phyloP scores from a whole-genome alignment of 176 grass and related monocot species.

The Luzula sylvatica region DNA sequence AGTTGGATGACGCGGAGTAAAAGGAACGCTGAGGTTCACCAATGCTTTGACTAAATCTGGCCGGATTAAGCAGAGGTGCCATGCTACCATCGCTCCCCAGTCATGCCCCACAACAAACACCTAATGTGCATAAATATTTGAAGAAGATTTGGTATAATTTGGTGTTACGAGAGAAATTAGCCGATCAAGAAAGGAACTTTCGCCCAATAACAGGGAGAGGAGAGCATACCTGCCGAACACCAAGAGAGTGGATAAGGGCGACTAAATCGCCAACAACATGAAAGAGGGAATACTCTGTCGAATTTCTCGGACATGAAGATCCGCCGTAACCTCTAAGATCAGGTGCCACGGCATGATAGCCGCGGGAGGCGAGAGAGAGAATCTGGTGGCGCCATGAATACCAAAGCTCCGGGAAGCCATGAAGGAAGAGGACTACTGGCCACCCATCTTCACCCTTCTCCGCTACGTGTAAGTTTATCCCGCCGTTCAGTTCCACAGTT shows the following conservation, averaged over 20 bases:
- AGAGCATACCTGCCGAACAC: conserved; percentile 33
- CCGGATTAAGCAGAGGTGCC: conserved; percentile 62
- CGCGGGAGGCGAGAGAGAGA: conserved; percentile 32
- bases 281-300: conserved; percentile 34
- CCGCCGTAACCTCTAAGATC: conserved; percentile 74
- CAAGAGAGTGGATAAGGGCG: conserved; percentile 61
- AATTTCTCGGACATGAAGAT: conserved; percentile 29
- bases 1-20: conserved; percentile 21
- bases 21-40: conserved; percentile 56
- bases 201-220: too few relatives aligned
- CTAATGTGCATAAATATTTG: conserved; percentile 8
- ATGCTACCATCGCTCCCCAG: conserved; percentile 68
- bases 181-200: too few relatives aligned
- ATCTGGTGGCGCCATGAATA: conserved; percentile 86
- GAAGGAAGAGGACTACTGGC: conserved; percentile 39
- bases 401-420: conserved; percentile 91
- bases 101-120: conserved; percentile 76
- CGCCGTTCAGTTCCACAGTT: conserved; percentile 37
- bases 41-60: conserved; percentile 63
- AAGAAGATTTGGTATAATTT: not conserved
- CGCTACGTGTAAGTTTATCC: conserved; percentile 41
- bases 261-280: conserved; percentile 75
- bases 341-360: conserved; percentile 58
- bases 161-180: not conserved
- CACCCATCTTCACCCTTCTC: conserved; percentile 41